Base-by-base conservation (phyloP, 345 rosid genomes). In the Brassica juncea region DNA sequence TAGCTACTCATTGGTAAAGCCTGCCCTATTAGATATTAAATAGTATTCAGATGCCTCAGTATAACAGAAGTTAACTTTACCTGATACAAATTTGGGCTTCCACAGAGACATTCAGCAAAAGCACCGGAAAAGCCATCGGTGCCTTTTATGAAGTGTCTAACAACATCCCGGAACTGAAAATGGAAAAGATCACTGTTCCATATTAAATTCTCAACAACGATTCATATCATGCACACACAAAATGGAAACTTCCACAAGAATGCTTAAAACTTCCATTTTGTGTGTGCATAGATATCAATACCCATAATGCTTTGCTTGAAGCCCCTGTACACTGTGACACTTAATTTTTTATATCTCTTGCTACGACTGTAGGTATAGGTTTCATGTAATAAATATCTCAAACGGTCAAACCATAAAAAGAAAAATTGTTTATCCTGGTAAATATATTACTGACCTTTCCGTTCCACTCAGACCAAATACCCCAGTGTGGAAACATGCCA, bases 381-480 rank as follows among this genome's bases (percentile, higher is more conserved):
- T 60, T 70, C 23, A 70, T 25, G 66, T 35, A 52, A 9, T 9
- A 2, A 34, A 44, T 58, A 55, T 12, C 27, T 15, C 44, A 52
- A 49, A 52, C 59, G 3, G 59, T 54, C n/a, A 3, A 11, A 66
- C 55, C 52, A 42, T n/a, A 47, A 12, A 69, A 62, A 16, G 4
- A 37, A 69, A 59, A 54, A 28, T 12, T 27, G 0, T 58, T 8
- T 7, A 31, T 66, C 6, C 16, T 58, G 14, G 28, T 6, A 61
- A 61, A 58, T 59, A 76, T 65, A 74, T 58, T 61, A 80, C 90
- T 80, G 62, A 94, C 99, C 98, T 94, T 94, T 70, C 99, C 99
- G 80, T 94, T 94, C 99, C 98, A 94, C 76, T 94, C 99, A 12
- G 97, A 94, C 99, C 99, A 92, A 70, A 91, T 86, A 70, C 91